These are phyloP conservation scores for Cutaneotrichosporon sp. DNA, from an alignment of 1,284 basidiomycete species.

Conservation along the genomic window DNA sequence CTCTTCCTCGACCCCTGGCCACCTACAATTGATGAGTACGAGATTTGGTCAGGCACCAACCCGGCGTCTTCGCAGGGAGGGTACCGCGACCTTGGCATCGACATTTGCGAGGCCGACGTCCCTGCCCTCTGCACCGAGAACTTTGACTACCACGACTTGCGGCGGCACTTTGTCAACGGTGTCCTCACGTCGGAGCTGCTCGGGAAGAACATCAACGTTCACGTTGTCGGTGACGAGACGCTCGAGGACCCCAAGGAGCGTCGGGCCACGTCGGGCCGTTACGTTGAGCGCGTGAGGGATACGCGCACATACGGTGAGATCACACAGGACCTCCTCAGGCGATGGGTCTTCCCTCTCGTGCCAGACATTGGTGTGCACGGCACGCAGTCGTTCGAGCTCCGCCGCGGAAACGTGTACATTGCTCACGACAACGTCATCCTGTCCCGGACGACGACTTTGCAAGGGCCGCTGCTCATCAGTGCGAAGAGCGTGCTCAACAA, in stretches of 20 bases:
- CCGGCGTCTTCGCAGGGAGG: slow-evolving; percentile 35
- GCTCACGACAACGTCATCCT: slow-evolving; percentile 71
- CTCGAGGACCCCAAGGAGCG: slow-evolving; percentile 19
- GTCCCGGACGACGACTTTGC: slow-evolving; percentile 62
- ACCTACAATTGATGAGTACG: slow-evolving; percentile 61
- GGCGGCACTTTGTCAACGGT: slow-evolving; percentile 93
- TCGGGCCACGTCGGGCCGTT: slow-evolving; percentile 60
- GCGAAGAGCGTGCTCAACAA: slow-evolving; percentile 39
- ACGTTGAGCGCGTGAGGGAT: slow-evolving; percentile 83
- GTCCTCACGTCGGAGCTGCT: slow-evolving; percentile 92
- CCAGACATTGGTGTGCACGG: slow-evolving; percentile 90
- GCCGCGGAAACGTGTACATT: slow-evolving; percentile 81
- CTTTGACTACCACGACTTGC: slow-evolving; percentile 92
- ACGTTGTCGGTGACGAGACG: slow-evolving; percentile 63
- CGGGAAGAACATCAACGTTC: slow-evolving; percentile 90
- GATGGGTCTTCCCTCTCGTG: slow-evolving; percentile 92
- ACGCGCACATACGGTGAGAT: slow-evolving; percentile 85
- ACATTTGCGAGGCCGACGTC: slow-evolving; percentile 60
- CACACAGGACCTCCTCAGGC: slow-evolving; percentile 85
- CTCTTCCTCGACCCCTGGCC: slow-evolving; percentile 58
- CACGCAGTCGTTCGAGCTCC: slow-evolving; percentile 74
- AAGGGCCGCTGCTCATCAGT: slow-evolving; percentile 44
- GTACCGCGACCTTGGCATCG: slow-evolving; percentile 54
- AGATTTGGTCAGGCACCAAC: slow-evolving; percentile 72
- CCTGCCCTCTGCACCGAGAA: slow-evolving; percentile 98